phyloP scores from a whole-genome alignment of 495 filamentous ascomycete species.

The Trichocladium uniseriatum region DNA sequence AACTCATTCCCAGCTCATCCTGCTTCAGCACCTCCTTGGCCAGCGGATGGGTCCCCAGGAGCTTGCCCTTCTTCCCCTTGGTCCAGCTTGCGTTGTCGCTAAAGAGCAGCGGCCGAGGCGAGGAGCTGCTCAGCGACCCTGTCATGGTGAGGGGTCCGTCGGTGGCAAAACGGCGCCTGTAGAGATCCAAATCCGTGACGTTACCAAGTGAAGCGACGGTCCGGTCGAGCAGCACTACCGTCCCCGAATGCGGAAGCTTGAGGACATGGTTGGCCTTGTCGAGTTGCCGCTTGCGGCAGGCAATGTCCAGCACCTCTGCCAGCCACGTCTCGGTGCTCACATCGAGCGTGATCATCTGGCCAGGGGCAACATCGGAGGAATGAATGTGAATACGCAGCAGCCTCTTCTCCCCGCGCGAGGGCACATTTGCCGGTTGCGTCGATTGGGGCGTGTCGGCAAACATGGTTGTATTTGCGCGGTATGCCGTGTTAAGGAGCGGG shows the following conservation, averaged over 20 bases:
- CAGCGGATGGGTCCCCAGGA: slow-evolving; percentile 62
- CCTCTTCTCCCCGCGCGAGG: slow-evolving; percentile 62
- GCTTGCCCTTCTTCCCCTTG: slow-evolving; percentile 59
- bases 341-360: slow-evolving; percentile 63
- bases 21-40: slow-evolving; percentile 58
- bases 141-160: slow-evolving; percentile 61
- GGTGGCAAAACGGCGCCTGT: slow-evolving; percentile 73
- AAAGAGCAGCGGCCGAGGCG: slow-evolving; percentile 67
- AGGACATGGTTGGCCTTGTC: slow-evolving; percentile 86
- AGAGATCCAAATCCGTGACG: slow-evolving; percentile 75
- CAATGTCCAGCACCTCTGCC: slow-evolving; percentile 82
- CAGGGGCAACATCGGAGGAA: slow-evolving; percentile 55
- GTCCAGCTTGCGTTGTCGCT: slow-evolving; percentile 46
- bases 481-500: slow-evolving; percentile 48
- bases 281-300: slow-evolving; percentile 79
- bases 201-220: slow-evolving; percentile 83
- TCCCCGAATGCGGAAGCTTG: slow-evolving; percentile 75
- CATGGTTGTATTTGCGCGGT: slow-evolving; percentile 45
- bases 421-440: slow-evolving; percentile 52
- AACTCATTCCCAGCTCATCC: slow-evolving; percentile 53
- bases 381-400: slow-evolving; percentile 69
- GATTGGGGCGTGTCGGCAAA: slow-evolving; percentile 57
- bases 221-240: slow-evolving; percentile 71
- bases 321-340: slow-evolving; percentile 91
- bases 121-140: slow-evolving; percentile 71